Base-by-base conservation (phyloP, 225 moss, liverwort and hornwort genomes). In the Sphagnum tenellum region DNA sequence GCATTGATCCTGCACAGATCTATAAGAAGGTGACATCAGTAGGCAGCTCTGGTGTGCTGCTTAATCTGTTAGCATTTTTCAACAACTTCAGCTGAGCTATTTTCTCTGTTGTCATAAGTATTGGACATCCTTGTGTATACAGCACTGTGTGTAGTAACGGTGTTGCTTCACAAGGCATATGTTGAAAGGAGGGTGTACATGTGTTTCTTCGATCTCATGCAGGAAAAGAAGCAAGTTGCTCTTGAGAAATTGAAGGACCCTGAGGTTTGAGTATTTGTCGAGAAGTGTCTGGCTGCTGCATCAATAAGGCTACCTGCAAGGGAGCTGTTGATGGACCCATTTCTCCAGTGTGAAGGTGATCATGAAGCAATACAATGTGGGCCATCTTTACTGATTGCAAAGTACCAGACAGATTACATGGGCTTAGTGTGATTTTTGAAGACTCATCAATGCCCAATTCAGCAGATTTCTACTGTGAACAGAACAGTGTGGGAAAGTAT, bases 11-110 rank as follows among this genome's bases (percentile, higher is more conserved):
- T 11, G 85, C 74, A 57, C 85, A 90, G 66, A 90, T 90, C 48
- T 90, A 82, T 69, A 87, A 87, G 58, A 87, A 87, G 69, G 85
- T 90, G 54, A 85, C 89, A 57, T 71, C 80, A 69, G 88, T 84
- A 69, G 79, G 77, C 4, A 12, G 2, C 8, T 46, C 12, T 57
- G 29, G 29, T 29, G 29, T 29, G 29, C 29, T 29, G 29, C 29
- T 29, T 29, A 29, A 0, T 29, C 29, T 29, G 29, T 29, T 29
- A 29, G 29, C 29, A 29, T 29, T 29, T 29, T 29, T 29, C 29
- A 29, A 29, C 29, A 29, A 29, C 29, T 29, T 29, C 29, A 29
- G 29, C 29, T 29, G 29, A 29, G 29, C 29, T 29, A 29, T 29
- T 29, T 29, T 29, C 29, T 29, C 29, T 29, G 29, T 29, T 29